Conservation (phyloP, 2,329 filamentous ascomycete genomes). For the Blumeriella jaapii region DNA sequence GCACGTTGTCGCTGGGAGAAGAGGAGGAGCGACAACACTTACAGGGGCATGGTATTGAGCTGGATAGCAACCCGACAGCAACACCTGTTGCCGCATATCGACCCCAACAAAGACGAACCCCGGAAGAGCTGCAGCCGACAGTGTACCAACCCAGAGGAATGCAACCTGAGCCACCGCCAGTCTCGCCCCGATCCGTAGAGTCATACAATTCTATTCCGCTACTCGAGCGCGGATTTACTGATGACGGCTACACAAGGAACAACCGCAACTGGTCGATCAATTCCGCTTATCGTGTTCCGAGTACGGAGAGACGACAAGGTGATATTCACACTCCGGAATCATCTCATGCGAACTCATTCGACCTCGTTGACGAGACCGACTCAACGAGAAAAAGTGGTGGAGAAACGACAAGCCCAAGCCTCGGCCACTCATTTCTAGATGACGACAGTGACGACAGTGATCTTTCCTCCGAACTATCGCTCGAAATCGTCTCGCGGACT, state of each 20-base stretch:
- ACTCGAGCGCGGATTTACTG: constrained; percentile 53
- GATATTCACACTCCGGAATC: constrained; percentile 19
- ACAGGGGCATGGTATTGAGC: constrained; percentile 34
- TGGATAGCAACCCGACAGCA: constrained; percentile 28
- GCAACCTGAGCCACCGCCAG: constrained; percentile 27
- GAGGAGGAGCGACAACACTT: constrained; percentile 36
- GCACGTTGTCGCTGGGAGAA: constrained; percentile 15
- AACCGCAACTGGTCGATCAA: constrained; percentile 40
- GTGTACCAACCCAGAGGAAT: constrained; percentile 23
- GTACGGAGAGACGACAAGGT: constrained; percentile 27
- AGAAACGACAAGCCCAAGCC: constrained; percentile 17
- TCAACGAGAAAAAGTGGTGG: constrained; percentile 30
- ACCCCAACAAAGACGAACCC: constrained; percentile 9
- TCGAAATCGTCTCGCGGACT: constrained; percentile 32
- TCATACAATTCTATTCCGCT: constrained; percentile 71
- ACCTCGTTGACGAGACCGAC: constrained; percentile 42
- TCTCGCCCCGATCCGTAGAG: constrained; percentile 53
- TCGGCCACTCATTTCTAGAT: constrained; percentile 28
- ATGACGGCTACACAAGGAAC: constrained; percentile 36
- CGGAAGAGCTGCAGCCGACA: constrained; percentile 20
- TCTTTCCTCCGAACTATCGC: constrained; percentile 51
- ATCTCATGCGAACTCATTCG: constrained; percentile 37
- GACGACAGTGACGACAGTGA: constrained; percentile 36
- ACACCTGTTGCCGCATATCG: constrained; percentile 19
- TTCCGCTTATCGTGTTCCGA: constrained; percentile 41